phyloP scores from a whole-genome alignment of 805 yeast species.

The Metschnikowia koreensis region DNA sequence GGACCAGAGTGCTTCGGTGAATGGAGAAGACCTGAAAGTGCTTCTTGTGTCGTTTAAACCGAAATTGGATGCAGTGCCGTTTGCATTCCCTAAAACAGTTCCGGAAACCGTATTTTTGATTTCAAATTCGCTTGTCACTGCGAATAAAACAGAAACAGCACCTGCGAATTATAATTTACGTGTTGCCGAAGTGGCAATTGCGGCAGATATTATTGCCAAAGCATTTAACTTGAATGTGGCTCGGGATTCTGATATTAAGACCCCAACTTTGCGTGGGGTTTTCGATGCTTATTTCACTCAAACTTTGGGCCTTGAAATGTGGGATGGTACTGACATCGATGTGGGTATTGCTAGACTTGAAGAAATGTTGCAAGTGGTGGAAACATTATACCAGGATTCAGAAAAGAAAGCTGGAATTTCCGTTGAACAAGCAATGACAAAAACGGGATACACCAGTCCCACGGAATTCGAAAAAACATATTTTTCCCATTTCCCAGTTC shows the following conservation, averaged over 20 bases:
- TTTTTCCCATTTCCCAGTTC: constrained; percentile 53
- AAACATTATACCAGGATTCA: constrained; percentile 36
- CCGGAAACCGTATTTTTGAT: constrained; percentile 53
- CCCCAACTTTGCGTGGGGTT: constrained; percentile 65
- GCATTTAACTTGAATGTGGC: constrained; percentile 42
- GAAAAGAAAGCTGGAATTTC: constrained; percentile 45
- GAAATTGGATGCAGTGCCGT: constrained; percentile 50
- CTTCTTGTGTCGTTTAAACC: constrained; percentile 63
- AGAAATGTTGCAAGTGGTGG: constrained; percentile 44
- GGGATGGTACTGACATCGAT: constrained; percentile 48
- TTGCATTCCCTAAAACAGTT: constrained; percentile 48
- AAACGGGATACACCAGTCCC: constrained; percentile 40
- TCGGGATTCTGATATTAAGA: constrained; percentile 50
- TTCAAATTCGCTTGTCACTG: constrained; percentile 59
- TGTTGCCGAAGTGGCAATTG: constrained; percentile 70
- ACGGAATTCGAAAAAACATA: constrained; percentile 37
- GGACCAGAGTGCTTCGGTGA: constrained; percentile 74
- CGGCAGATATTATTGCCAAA: constrained; percentile 57
- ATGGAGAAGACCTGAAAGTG: constrained; percentile 58
- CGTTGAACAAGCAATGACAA: constrained; percentile 45
- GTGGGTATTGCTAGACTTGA: constrained; percentile 41
- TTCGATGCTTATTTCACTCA: constrained; percentile 48
- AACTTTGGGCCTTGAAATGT: constrained; percentile 26
- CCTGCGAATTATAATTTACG: constrained; percentile 68
- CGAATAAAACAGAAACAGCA: constrained; percentile 69